Evolutionary conservation across 192 early-diverging fungal species (phyloP).

Genomic region (Coemansia asiatica): DNA sequence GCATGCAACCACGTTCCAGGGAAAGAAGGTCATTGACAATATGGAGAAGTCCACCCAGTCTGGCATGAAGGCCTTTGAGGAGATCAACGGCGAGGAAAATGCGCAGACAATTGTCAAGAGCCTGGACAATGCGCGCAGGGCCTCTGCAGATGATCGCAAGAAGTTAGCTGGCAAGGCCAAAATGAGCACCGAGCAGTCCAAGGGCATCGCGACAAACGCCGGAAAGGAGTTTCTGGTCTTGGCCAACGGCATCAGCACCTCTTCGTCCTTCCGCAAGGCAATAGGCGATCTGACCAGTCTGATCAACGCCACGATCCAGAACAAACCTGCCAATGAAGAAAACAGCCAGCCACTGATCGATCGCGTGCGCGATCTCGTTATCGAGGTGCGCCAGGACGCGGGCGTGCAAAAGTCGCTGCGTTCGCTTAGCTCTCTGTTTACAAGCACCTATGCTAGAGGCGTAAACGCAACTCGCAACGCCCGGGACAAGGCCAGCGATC

Average conservation of each 20-base stretch:
- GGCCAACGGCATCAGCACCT: conserved; percentile 37
- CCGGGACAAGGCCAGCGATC: conserved; percentile 23
- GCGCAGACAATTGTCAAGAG: conserved; percentile 24
- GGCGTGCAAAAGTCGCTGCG: conserved; percentile 29
- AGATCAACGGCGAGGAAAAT: conserved; percentile 46
- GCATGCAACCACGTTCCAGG: conserved; percentile 42
- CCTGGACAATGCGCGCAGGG: conserved; percentile 34
- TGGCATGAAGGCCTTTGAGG: conserved; percentile 31
- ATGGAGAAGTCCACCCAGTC: conserved; percentile 27
- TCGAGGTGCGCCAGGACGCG: conserved; percentile 35
- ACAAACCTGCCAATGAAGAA: conserved; percentile 16
- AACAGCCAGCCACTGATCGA: conserved; percentile 21
- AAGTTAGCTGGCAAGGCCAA: conserved; percentile 33
- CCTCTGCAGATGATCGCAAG: conserved; percentile 45
- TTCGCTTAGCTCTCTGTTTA: conserved; percentile 39
- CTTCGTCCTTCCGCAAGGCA: conserved; percentile 37
- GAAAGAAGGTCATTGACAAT: conserved; percentile 41
- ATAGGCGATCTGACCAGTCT: conserved; percentile 26
- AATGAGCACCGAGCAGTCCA: conserved; percentile 17
- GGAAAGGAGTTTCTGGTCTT: conserved; percentile 45
- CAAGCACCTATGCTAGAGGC: conserved; percentile 13
- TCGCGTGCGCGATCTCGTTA: conserved; percentile 35
- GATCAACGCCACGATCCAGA: conserved; percentile 27
- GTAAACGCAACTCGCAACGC: conserved; percentile 7
- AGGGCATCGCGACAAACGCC: conserved; percentile 12